Conservation (phyloP, 257 asterid species). For the Leonotis leonurus region DNA sequence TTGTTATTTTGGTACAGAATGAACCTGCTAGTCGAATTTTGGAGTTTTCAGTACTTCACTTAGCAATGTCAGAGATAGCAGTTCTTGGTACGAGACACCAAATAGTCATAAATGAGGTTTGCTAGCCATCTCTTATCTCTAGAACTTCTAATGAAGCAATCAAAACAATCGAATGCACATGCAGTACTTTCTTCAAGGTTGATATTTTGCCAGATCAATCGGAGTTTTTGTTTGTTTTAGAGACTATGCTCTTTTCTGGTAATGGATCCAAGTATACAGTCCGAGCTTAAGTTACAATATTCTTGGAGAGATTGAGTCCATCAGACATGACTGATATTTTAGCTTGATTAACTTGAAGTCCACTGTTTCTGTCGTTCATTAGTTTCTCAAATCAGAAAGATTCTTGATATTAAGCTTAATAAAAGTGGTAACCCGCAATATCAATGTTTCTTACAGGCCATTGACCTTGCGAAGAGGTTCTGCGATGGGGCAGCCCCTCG, state of each 20-base stretch:
- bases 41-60: slow-evolving; percentile 83
- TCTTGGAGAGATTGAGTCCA: neutral
- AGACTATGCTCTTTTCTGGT: neutral
- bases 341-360: neutral
- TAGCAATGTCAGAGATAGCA: slow-evolving; percentile 88
- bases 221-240: neutral
- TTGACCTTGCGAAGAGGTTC: slow-evolving; percentile 93
- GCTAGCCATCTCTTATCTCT: slow-evolving; percentile 8
- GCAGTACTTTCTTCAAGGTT: neutral
- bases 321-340: neutral
- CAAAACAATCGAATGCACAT: neutral
- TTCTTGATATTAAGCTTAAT: neutral
- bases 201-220: neutral
- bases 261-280: neutral
- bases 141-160: neutral
- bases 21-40: slow-evolving; percentile 82
- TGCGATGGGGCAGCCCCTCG: slow-evolving; percentile 99
- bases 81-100: slow-evolving; percentile 84
- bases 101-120: slow-evolving; percentile 91
- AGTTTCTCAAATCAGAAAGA: neutral
- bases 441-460: slow-evolving; percentile 55
- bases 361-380: slow-evolving; percentile 3
- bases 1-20: slow-evolving; percentile 31
- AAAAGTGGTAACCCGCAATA: too few species aligned
- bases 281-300: neutral